Evolutionary conservation across 176 grass and related monocot genomes (phyloP).

Genomic region (Oryza brachyantha): DNA sequence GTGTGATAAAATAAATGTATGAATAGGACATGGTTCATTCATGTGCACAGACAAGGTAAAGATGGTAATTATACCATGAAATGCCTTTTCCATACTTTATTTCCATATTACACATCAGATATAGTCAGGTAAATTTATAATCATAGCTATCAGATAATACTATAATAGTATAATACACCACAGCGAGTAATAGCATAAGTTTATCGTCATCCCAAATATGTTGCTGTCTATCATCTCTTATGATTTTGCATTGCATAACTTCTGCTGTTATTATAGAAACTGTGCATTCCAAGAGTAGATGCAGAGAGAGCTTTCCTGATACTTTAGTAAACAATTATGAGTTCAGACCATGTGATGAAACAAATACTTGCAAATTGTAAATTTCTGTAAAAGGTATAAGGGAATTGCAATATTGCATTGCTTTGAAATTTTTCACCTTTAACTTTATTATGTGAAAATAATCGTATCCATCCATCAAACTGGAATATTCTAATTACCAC

Average conservation of each 20-base stretch:
- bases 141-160: neutral
- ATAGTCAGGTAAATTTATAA: neutral
- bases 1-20: neutral
- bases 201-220: neutral
- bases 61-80: neutral
- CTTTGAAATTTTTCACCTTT: neutral
- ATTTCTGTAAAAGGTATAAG: neutral
- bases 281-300: neutral
- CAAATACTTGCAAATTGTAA: neutral
- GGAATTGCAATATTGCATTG: constrained; percentile 2
- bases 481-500: neutral
- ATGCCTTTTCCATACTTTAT: neutral
- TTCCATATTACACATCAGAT: neutral
- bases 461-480: neutral
- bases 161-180: too few relatives aligned
- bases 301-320: neutral
- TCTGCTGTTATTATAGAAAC: neutral
- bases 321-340: neutral
- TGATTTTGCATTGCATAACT: neutral
- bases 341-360: constrained; percentile 1
- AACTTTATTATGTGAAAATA: neutral
- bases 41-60: neutral
- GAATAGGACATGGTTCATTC: neutral
- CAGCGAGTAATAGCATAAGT: neutral
- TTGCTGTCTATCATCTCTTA: neutral